Evolutionary conservation across 1,284 basidiomycete species (phyloP).

Genomic region (Leccinum subrobustum): DNA sequence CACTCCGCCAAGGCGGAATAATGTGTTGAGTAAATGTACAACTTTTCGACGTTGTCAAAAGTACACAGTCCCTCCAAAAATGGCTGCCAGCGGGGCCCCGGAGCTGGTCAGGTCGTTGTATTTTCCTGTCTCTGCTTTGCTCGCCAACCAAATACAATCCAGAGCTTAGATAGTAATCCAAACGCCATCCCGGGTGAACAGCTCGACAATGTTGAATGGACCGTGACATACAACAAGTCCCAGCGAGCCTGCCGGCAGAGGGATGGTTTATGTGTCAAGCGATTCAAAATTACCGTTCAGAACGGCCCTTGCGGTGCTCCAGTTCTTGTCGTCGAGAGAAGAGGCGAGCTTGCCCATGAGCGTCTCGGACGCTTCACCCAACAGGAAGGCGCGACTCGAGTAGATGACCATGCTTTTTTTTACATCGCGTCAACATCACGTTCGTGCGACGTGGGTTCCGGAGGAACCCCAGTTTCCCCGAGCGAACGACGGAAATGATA

Average conservation of each 20-base stretch:
- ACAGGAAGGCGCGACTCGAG: slow-evolving; percentile 22
- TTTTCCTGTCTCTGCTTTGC: background rate
- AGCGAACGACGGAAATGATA: slow-evolving; percentile 58
- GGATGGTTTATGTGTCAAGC: no score
- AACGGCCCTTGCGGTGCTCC: slow-evolving; percentile 34
- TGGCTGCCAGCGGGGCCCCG: background rate
- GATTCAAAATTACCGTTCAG: background rate
- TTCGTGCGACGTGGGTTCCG: slow-evolving; percentile 51
- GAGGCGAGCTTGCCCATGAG: slow-evolving; percentile 49
- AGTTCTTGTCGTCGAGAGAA: slow-evolving; percentile 34
- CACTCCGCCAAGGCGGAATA: background rate
- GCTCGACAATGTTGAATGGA: background rate
- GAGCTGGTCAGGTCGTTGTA: background rate
- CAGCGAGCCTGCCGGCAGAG: background rate
- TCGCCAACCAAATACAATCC: background rate
- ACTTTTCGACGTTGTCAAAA: slow-evolving; percentile 33
- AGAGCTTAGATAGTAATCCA: background rate
- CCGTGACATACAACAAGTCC: background rate
- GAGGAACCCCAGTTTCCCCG: slow-evolving; percentile 49
- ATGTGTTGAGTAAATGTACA: background rate
- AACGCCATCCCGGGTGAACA: background rate
- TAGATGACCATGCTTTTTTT: slow-evolving; percentile 53
- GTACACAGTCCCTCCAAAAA: background rate
- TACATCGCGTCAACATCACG: slow-evolving; percentile 69
- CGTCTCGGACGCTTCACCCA: slow-evolving; percentile 37